Evolutionary conservation across 352 stramenopile species (phyloP).

Genomic region (Blastocystis sp.): DNA sequence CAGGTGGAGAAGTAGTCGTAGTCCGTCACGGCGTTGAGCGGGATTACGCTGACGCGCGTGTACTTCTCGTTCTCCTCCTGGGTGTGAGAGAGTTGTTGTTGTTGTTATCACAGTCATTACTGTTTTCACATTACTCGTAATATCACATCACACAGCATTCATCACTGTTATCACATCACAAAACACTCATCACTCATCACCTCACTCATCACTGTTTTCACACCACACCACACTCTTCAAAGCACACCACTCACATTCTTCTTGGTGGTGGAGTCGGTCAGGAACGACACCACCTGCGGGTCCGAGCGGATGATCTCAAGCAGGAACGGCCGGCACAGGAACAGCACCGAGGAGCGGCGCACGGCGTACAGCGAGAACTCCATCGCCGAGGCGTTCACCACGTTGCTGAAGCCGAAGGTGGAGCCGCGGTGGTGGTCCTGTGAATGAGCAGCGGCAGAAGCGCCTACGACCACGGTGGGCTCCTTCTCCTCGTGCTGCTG

Average conservation of each 20-base stretch:
- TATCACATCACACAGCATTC: not conserved
- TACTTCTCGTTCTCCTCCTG: slow-evolving; percentile 51
- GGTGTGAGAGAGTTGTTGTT: not conserved
- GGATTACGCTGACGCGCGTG: slow-evolving; percentile 15
- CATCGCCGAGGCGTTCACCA: slow-evolving; percentile 42
- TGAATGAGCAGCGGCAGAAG: not conserved
- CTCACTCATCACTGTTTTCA: not conserved
- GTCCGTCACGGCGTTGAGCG: slow-evolving; percentile 39
- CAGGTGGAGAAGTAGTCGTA: slow-evolving; percentile 56
- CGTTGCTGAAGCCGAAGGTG: slow-evolving; percentile 25
- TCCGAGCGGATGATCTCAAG: slow-evolving; percentile 48
- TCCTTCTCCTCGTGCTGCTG: not conserved
- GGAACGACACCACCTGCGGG: slow-evolving; percentile 17
- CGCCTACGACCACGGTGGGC: not conserved
- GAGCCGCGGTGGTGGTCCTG: slow-evolving; percentile 32
- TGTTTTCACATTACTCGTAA: no score
- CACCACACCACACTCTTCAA: not conserved
- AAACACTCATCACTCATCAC: not conserved
- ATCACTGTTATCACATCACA: not conserved
- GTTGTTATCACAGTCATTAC: no score
- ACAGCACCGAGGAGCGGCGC: slow-evolving; percentile 47
- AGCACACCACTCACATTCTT: slow-evolving; percentile 3
- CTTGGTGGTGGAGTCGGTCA: slow-evolving; percentile 2
- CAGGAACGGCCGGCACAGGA: slow-evolving; percentile 14
- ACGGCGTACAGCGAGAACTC: slow-evolving; percentile 57